Percentiles rank a stretch among this genome's conserved stretches.
phyloP scores from a whole-genome alignment of 176 grass and related monocot genomes.

The Luzula sylvatica region DNA sequence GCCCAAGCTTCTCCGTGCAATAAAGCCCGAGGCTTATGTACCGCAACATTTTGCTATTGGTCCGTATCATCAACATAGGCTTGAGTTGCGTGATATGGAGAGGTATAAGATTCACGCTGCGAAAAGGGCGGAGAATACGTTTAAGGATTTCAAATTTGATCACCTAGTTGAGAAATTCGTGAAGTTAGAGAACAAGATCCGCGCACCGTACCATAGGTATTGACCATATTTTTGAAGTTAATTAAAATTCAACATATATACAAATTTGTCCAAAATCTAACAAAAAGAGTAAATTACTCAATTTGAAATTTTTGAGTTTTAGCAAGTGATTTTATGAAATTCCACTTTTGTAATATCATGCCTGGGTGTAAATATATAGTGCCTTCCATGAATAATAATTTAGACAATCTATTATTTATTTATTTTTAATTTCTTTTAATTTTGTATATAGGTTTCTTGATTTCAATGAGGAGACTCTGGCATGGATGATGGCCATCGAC shows the following conservation, averaged over 20 bases:
- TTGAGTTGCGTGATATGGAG: constrained; percentile 69
- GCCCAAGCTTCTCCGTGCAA: constrained; percentile 34
- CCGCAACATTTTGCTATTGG: constrained; percentile 55
- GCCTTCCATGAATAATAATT: too few relatives aligned
- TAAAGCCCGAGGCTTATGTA: constrained; percentile 55
- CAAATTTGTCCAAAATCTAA: too few relatives aligned
- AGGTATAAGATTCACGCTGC: constrained; percentile 62
- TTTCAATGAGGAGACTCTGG: constrained; percentile 54
- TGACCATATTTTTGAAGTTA: background rate
- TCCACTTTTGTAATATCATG: too few relatives aligned
- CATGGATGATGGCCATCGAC: constrained; percentile 74
- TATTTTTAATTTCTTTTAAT: too few relatives aligned
- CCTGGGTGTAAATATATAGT: too few relatives aligned
- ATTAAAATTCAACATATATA: too few relatives aligned
- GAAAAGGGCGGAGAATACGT: constrained; percentile 36
- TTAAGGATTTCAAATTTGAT: constrained; percentile 23
- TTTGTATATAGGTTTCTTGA: constrained; percentile 41
- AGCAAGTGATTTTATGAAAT: too few relatives aligned
- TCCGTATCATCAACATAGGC: constrained; percentile 55
- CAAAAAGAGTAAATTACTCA: too few relatives aligned
- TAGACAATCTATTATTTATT: too few relatives aligned
- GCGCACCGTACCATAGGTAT: constrained; percentile 48
- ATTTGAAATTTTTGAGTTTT: too few relatives aligned
- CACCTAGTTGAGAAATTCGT: constrained; percentile 32
- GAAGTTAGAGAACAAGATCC: constrained; percentile 39